These are phyloP conservation scores for Podila verticillata DNA, from an alignment of 192 early-diverging fungal species.

Conservation along the genomic window DNA sequence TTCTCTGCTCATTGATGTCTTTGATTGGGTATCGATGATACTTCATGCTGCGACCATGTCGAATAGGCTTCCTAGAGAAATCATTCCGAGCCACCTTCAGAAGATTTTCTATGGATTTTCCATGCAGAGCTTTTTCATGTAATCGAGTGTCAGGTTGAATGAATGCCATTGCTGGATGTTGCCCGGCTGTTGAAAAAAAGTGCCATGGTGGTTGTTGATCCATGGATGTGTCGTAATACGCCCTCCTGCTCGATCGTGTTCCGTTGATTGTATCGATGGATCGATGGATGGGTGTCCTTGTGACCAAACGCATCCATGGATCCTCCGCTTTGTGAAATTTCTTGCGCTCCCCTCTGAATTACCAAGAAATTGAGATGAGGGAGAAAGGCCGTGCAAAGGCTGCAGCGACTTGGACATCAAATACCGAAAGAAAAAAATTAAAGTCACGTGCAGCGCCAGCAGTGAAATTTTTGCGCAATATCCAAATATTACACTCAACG, in stretches of 20 bases:
- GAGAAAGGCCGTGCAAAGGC: conserved; percentile 1
- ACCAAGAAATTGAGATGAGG: neutral
- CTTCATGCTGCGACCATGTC: too few relatives aligned
- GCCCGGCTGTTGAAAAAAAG: neutral
- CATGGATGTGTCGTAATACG: neutral
- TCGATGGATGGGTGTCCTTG: neutral
- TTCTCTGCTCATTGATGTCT: too few relatives aligned
- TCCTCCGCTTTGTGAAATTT: neutral
- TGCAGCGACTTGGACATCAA: neutral
- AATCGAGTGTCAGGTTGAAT: too few relatives aligned
- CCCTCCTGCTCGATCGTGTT: neutral
- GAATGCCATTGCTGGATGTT: neutral
- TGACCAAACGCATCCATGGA: neutral
- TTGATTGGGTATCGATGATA: too few relatives aligned
- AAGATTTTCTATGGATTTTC: neutral
- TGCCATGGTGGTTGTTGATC: neutral
- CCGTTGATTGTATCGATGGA: neutral
- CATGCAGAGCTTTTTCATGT: neutral
- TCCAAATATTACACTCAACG: too few relatives aligned
- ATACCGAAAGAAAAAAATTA: neutral
- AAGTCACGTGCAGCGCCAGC: neutral
- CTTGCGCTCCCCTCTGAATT: conserved; percentile 1
- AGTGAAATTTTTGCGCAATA: too few relatives aligned
- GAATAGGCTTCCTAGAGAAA: too few relatives aligned
- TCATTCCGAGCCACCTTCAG: too few relatives aligned